Base-by-base conservation (phyloP, 2,329 filamentous ascomycete species). In the Trichophyton schoenleinii region DNA sequence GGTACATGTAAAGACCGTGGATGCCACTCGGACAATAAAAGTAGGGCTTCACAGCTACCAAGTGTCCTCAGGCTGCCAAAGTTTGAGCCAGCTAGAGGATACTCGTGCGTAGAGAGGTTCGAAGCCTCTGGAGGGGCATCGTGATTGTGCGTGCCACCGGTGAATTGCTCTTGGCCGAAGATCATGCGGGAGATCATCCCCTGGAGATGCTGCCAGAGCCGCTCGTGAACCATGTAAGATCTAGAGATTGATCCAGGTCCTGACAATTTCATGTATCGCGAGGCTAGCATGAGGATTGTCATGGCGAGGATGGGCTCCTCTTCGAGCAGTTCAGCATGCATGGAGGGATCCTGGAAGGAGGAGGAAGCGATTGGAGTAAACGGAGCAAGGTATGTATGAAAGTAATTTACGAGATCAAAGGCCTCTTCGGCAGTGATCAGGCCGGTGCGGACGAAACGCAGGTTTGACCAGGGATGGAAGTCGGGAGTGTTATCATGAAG, bases 161-260 rank as follows among this genome's bases (percentile, higher is more conserved):
- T 89, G 69, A 95, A 94, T 46, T 91, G 88, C 72, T 95, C 90
- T 69, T 95, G 90, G 7, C 89, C 91, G 85, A 89, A 95, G n/a
- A 95, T 83, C 68, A 92, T 88, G 41, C 90, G 83, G 72, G 94
- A 88, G 65, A 95, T 91, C 87, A 95, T 95, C 63, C 88, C 87
- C 60, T 90, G 85, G 22, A 95, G 81, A 69, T 95, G 92, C 44
- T 84, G 87, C 91, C 91, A 96, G 3, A 96, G 80, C 73, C 91
- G 89, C 68, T 94, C 88, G 65, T 95, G 91, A 61, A 96, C 91
- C 42, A 88, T 85, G 68, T 90, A 87, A 0, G 88, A 88, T 57
- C 91, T 84, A 57, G 88, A 91, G 63, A 85, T 79, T 0, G 87
- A 86, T 3, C 88, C 89, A 0, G 88, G 83, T 1, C 88, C 87